Evolutionary conservation across 345 rosid species (phyloP), one percentile per base, ranked within the genome.

Genomic region (Erucastrum elatum): DNA sequence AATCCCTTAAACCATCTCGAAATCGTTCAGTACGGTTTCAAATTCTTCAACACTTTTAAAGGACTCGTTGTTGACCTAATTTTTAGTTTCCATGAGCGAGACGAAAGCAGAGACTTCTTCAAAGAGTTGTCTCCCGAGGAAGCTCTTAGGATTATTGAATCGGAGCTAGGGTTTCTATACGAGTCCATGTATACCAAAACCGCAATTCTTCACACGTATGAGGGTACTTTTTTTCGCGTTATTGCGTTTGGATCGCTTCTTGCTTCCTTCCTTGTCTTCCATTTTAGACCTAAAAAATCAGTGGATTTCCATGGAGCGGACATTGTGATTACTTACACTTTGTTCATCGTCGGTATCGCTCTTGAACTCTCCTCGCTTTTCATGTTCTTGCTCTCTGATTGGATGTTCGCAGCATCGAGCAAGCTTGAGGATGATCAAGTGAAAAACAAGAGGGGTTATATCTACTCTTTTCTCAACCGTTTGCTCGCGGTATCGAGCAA

Each of bases 101-200:
- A 88, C 26, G 82, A 81, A 58, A 88, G 88, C 80, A 72, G 85
- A 9, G 83, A 78, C 1, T 85, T 89, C 83, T 90, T 91, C 65
- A 4, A 17, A 1, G 2, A 6, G 0, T 46, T 75, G 21, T 0
- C 3, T 6, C 58, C 88, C 0, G 83, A 31, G 9, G 86, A 90
- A 2, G 94, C 91, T 74, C 69, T 87, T 26, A 64, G 44, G 64
- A 78, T 92, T 1, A 83, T 92, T 2, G 90, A 88, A 60, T 75
- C 86, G 1, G 97, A 92, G 70, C 92, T 92, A 44, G 85, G 88
- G 34, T 88, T 87, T 79, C 63, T 89, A 5, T 92, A 92, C 16
- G 93, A 89, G 26, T 86, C 86, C 10, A 79, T 92, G 59, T 85
- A 77, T 31, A 90, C 93, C 1, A 90, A 92, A 76, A 85, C 80